A percentile compares a stretch with the other conserved stretches of the same genome.
Conservation (phyloP, 148 eudicot genomes). For the Limonium bicolor region DNA sequence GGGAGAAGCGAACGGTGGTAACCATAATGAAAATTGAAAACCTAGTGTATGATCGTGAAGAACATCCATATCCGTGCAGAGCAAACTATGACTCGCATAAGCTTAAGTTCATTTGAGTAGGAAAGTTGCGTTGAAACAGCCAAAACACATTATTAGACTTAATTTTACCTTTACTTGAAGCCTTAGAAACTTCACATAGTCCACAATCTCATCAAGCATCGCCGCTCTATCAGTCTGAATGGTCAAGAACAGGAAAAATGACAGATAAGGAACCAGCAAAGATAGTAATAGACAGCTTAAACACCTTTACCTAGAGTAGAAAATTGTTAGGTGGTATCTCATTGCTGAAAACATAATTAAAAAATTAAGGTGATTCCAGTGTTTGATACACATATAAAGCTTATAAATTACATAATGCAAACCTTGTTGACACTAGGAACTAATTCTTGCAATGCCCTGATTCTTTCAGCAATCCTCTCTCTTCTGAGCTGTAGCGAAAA, state of each 20-base stretch:
- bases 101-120: background rate
- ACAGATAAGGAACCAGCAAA: background rate
- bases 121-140: background rate
- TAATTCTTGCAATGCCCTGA: constrained; percentile 62
- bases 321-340: background rate
- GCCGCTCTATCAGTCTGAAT: constrained; percentile 61
- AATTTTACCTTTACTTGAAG: constrained; percentile 53
- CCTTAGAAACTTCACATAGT: constrained; percentile 52
- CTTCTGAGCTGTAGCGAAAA: constrained; percentile 43
- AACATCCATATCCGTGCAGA: background rate
- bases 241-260: constrained; percentile 2
- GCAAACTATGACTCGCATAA: background rate
- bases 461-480: constrained; percentile 70
- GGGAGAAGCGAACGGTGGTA: too few relatives aligned
- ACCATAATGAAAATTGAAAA: too few relatives aligned
- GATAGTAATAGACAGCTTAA: background rate
- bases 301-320: background rate
- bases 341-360: background rate
- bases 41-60: background rate
- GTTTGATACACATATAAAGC: background rate
- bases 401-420: constrained; percentile 1
- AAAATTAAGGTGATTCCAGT: background rate
- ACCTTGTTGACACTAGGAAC: constrained; percentile 86
- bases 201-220: constrained; percentile 64
- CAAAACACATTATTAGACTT: background rate